Conservation (phyloP, 495 filamentous ascomycete species). For the Hypoxylon crocopeplum region DNA sequence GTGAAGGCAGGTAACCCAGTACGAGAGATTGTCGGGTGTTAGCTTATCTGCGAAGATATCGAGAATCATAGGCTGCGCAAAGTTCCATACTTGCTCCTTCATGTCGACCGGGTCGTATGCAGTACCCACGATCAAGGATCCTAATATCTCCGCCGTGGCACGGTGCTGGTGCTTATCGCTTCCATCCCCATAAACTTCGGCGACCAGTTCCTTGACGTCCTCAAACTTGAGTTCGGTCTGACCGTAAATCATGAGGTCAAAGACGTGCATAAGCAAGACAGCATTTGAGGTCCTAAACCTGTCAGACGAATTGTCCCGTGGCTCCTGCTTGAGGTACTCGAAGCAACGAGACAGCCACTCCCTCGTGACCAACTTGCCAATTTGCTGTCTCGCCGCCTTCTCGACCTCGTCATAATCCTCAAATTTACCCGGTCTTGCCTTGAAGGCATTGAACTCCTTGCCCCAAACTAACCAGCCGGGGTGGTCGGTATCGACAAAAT, state of each 20-base stretch:
- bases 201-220: slow-evolving; percentile 83
- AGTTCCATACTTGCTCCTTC: slow-evolving; percentile 81
- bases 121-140: slow-evolving; percentile 78
- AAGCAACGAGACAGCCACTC: slow-evolving; percentile 91
- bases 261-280: slow-evolving; percentile 83
- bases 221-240: slow-evolving; percentile 78
- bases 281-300: slow-evolving; percentile 88
- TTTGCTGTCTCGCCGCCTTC: slow-evolving; percentile 73
- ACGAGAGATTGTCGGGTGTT: slow-evolving; percentile 90
- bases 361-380: slow-evolving; percentile 78
- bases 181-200: slow-evolving; percentile 83
- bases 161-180: slow-evolving; percentile 98
- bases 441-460: slow-evolving; percentile 79
- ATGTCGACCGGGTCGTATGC: slow-evolving; percentile 72
- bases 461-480: slow-evolving; percentile 98
- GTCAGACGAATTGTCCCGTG: slow-evolving; percentile 80
- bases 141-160: slow-evolving; percentile 92
- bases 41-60: slow-evolving; percentile 86
- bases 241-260: slow-evolving; percentile 82
- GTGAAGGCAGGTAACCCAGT: slow-evolving; percentile 94
- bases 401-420: slow-evolving; percentile 87
- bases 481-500: slow-evolving; percentile 89
- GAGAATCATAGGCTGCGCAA: slow-evolving; percentile 86
- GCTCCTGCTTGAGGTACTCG: slow-evolving; percentile 94
- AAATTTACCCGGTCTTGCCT: slow-evolving; percentile 70